Conservation (phyloP, 1,139 yeast genomes). For the Blastobotrys malaysiensis region DNA sequence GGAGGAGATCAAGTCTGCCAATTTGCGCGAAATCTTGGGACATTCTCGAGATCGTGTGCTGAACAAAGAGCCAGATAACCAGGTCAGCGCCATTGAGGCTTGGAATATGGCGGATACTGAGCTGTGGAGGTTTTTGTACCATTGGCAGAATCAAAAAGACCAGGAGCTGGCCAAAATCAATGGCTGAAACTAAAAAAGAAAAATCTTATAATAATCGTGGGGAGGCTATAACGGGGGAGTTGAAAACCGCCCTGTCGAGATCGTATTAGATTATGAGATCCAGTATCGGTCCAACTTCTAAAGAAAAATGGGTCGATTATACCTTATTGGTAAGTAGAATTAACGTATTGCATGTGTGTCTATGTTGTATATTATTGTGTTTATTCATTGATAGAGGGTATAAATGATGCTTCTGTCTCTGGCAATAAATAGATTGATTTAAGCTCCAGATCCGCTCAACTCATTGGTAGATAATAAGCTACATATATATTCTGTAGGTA, state of each 20-base stretch:
- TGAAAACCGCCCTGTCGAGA: too few relatives aligned
- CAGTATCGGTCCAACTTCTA: too few relatives aligned
- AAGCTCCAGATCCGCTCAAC: not conserved
- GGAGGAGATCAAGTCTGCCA: not conserved
- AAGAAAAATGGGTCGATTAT: not conserved
- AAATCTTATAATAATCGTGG: not conserved
- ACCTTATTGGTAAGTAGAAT: not conserved
- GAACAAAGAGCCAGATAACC: not conserved
- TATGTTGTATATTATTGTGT: not conserved
- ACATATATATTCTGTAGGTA: not conserved
- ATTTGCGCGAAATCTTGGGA: not conserved
- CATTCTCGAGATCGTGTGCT: not conserved
- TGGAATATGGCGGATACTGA: slow-evolving; percentile 29
- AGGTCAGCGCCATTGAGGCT: slow-evolving; percentile 18
- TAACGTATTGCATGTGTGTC: not conserved
- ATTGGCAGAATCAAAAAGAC: slow-evolving; percentile 3
- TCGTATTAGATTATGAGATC: too few relatives aligned
- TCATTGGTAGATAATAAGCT: not conserved
- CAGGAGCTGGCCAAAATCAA: slow-evolving; percentile 5
- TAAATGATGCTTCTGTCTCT: not conserved
- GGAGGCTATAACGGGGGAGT: not conserved
- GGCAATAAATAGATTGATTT: not conserved
- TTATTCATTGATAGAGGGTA: not conserved
- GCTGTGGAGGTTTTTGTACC: slow-evolving; percentile 24
- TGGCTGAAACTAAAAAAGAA: not conserved